These are phyloP conservation scores for Coniochaeta sp. DNA, from an alignment of 2,329 filamentous ascomycete genomes.

Conservation along the genomic window DNA sequence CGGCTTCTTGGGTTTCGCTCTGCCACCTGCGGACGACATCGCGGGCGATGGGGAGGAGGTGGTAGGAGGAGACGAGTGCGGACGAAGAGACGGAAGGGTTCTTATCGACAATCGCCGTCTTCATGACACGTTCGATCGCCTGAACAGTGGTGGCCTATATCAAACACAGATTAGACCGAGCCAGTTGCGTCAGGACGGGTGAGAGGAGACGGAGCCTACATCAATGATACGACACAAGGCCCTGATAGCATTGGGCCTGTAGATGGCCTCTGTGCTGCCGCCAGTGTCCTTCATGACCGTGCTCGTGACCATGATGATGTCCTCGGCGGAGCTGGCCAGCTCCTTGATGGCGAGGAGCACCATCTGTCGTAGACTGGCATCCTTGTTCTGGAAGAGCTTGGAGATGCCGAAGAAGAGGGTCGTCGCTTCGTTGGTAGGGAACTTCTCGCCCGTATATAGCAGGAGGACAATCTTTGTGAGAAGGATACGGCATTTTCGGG, in stretches of 20 bases:
- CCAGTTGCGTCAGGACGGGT: not conserved
- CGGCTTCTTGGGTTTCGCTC: slow-evolving; percentile 95
- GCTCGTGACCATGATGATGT: slow-evolving; percentile 99
- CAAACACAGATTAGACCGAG: slow-evolving; percentile 3
- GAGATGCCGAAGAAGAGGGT: slow-evolving; percentile 98
- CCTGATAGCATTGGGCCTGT: slow-evolving; percentile 91
- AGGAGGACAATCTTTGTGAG: slow-evolving; percentile 96
- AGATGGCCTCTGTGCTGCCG: slow-evolving; percentile 87
- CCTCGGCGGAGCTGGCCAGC: slow-evolving; percentile 87
- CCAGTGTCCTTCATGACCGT: slow-evolving; percentile 99
- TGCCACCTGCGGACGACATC: slow-evolving; percentile 97
- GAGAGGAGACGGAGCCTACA: slow-evolving; percentile 37
- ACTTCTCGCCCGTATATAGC: slow-evolving; percentile 93
- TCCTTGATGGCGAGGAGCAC: slow-evolving; percentile 98
- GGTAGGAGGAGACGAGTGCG: slow-evolving; percentile 92
- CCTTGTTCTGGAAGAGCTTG: slow-evolving; percentile 99
- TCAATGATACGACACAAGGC: slow-evolving; percentile 96
- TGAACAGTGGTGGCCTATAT: slow-evolving; percentile 86
- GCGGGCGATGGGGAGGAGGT: slow-evolving; percentile 89
- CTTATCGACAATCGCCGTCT: slow-evolving; percentile 98
- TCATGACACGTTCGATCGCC: slow-evolving; percentile 96
- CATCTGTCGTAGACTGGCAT: slow-evolving; percentile 96
- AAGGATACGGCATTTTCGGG: slow-evolving; percentile 93
- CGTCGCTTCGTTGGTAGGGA: slow-evolving; percentile 94
- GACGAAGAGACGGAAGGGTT: slow-evolving; percentile 95